A percentile compares a stretch with the other conserved stretches of the same genome.
phyloP scores from a whole-genome alignment of 306 rosid genomes.

The Ammopiptanthus mongolicus region DNA sequence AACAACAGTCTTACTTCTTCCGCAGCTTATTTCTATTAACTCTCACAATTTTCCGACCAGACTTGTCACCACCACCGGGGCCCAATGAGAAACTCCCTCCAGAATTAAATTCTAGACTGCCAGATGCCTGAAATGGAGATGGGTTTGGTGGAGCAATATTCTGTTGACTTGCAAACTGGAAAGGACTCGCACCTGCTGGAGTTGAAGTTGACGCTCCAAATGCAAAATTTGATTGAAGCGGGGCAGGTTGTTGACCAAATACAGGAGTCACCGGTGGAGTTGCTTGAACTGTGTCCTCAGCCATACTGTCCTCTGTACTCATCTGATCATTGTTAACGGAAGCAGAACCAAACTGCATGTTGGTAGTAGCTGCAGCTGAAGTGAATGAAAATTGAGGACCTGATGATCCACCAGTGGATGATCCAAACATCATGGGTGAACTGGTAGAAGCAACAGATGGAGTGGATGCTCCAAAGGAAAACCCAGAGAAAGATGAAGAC shows the following conservation, averaged over 20 bases:
- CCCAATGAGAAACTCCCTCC: constrained; percentile 90
- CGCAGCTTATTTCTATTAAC: constrained; percentile 46
- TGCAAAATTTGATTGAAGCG: constrained; percentile 38
- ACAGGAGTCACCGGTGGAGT: constrained; percentile 30
- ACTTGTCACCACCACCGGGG: constrained; percentile 62
- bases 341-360: constrained; percentile 45
- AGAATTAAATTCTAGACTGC: constrained; percentile 53
- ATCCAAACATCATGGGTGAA: constrained; percentile 42
- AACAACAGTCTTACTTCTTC: constrained; percentile 48
- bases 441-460: constrained; percentile 29
- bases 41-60: constrained; percentile 48
- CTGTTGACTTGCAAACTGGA: constrained; percentile 59
- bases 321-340: constrained; percentile 64
- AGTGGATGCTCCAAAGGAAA: constrained; percentile 32
- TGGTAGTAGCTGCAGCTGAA: constrained; percentile 39
- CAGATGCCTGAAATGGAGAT: constrained; percentile 69
- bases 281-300: constrained; percentile 77
- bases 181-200: constrained; percentile 37
- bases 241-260: constrained; percentile 50
- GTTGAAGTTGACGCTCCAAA: constrained; percentile 52
- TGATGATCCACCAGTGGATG: constrained; percentile 42
- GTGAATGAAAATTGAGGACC: constrained; percentile 52
- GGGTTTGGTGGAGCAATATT: constrained; percentile 53
- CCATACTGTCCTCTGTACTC: constrained; percentile 95
- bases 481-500: constrained; percentile 31